Evolutionary conservation across 2,329 filamentous ascomycete genomes (phyloP), one percentile per base, ranked within the genome.

Genomic region (Fusarium siculi): DNA sequence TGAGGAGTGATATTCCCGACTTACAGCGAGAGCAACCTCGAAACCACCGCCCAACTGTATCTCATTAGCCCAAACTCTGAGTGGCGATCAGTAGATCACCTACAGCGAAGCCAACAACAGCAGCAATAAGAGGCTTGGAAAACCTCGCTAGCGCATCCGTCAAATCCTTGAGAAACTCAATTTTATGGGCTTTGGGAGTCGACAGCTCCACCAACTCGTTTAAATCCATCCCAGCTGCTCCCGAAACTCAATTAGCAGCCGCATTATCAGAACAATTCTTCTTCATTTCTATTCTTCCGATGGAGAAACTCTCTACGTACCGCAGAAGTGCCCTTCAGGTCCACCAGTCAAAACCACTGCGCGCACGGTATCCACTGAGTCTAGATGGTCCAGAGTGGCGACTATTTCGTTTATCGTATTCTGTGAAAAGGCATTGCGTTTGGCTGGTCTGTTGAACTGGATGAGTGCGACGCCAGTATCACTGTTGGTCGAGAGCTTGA

Each of bases 11-110:
- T 8, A 11, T 9, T 14, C 9, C 11, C 7, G 5, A 74, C 71
- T 68, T 30, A 74, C 72, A 47, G 71, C 71, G 16, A 74, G 68
- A 9, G 72, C 60, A 57, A 74, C 72, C 47, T 74, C 72, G 28
- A 74, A 74, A 5, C 72, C 72, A 28, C 72, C 72, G 9, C 72
- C 72, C 12, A 74, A 15, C 72, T 74, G 16, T 6, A 30, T 40
- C 14, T 21, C 16, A 19, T 73, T 53, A 74, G 57, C 18, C 18
- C 10, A 2, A 19, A 40, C 50, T 40, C 50, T 4, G 34, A 40
- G 50, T 52, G 34, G 19, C 34, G 50, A 54, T 54, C 50, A 40
- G 50, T 40, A 54, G 50, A 54, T 54, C 4, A 62, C 69, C 50
- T 8, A 74, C 70, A 10, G 70, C 70, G 15, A 54, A 73, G 12